A percentile compares a stretch with the other conserved stretches of the same genome.
These are phyloP conservation scores for Orbilia oligospora DNA, from an alignment of 2,329 filamentous ascomycete species.

Conservation along the genomic window DNA sequence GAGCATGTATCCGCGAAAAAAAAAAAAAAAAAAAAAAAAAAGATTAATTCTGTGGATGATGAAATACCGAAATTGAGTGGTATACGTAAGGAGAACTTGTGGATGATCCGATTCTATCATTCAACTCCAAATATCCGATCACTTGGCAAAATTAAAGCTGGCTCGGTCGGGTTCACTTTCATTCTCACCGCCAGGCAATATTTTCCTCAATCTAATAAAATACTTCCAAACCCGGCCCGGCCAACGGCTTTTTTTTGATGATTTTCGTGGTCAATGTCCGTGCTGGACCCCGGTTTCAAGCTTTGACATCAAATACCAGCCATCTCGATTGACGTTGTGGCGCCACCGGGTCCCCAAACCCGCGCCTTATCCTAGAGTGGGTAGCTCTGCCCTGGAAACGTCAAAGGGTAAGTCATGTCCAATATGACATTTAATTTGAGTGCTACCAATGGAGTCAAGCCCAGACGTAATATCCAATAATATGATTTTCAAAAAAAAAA, in stretches of 20 bases:
- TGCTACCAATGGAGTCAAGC: not conserved
- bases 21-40: too few relatives aligned
- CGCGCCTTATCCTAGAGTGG: not conserved
- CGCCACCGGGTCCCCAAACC: constrained; percentile 1
- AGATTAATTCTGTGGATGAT: too few relatives aligned
- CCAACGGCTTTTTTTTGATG: too few relatives aligned
- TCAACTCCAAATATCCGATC: not conserved
- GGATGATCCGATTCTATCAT: not conserved
- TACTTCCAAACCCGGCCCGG: too few relatives aligned
- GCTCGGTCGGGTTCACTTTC: not conserved
- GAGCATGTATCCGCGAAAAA: not conserved
- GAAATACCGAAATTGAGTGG: not conserved
- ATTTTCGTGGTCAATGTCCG: too few relatives aligned
- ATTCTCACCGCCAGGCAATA: too few relatives aligned
- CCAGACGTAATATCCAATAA: too few relatives aligned
- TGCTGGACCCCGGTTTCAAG: not conserved
- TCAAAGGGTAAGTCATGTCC: too few relatives aligned
- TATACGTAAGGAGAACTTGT: not conserved
- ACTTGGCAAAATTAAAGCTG: not conserved
- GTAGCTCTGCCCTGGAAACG: not conserved
- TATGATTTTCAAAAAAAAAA: too few relatives aligned
- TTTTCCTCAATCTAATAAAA: too few relatives aligned
- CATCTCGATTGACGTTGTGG: not conserved
- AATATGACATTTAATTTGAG: not conserved
- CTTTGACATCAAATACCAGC: not conserved